Evolutionary conservation across 495 filamentous ascomycete genomes (phyloP).

Genomic region (Hypoxylon rickii): DNA sequence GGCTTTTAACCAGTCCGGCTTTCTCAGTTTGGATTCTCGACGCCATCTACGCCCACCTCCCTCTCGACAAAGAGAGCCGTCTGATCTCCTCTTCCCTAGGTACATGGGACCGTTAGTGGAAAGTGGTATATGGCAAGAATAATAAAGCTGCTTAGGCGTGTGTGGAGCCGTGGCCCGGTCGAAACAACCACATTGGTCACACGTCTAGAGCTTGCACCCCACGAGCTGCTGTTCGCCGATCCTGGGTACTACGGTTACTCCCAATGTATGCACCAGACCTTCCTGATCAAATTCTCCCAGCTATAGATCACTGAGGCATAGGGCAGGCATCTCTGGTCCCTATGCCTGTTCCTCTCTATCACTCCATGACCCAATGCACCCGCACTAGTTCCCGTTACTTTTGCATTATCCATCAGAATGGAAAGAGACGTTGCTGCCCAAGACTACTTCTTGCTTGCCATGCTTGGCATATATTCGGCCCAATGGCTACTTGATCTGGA

Average conservation of each 20-base stretch:
- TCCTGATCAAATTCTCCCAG: conserved; percentile 32
- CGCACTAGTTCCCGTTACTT: conserved; percentile 34
- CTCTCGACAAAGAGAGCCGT: conserved; percentile 57
- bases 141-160: conserved; percentile 41
- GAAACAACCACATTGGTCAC: conserved; percentile 42
- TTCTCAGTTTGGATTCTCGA: conserved; percentile 29
- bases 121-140: conserved; percentile 41
- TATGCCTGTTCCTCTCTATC: conserved; percentile 25
- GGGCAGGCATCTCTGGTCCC: conserved; percentile 30
- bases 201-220: conserved; percentile 40
- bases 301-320: conserved; percentile 34
- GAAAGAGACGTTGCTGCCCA: conserved; percentile 35
- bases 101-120: conserved; percentile 37
- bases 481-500: conserved; percentile 29
- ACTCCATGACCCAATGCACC: conserved; percentile 31
- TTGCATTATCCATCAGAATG: conserved; percentile 31
- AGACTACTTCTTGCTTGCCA: conserved; percentile 30
- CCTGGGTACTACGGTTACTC: conserved; percentile 37
- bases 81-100: conserved; percentile 42
- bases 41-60: conserved; percentile 29
- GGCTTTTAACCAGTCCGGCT: conserved; percentile 33
- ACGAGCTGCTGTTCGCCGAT: conserved; percentile 43
- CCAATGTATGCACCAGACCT: conserved; percentile 32
- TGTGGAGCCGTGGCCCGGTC: conserved; percentile 44
- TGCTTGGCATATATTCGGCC: conserved; percentile 31